phyloP scores from a whole-genome alignment of 129 eudicot genomes.

The Arctium minus region DNA sequence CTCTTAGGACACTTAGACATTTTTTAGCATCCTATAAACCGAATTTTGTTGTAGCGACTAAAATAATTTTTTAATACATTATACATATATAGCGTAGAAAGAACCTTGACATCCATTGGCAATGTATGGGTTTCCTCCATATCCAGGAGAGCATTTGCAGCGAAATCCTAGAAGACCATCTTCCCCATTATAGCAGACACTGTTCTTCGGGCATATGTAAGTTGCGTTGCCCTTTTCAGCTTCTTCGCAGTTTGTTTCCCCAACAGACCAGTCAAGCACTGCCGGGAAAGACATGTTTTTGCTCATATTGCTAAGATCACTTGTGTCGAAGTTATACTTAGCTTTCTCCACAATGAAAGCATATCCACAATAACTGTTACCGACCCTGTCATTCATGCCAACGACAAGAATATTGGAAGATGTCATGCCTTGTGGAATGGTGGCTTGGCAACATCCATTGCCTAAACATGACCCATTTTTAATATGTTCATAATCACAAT shows the following conservation, averaged over 20 bases:
- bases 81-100: not conserved
- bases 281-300: not conserved
- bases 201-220: constrained; percentile 11
- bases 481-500: too few relatives aligned
- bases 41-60: too few relatives aligned
- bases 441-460: too few relatives aligned
- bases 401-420: too few relatives aligned
- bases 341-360: constrained; percentile 22
- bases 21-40: too few relatives aligned
- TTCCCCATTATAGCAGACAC: not conserved
- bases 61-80: too few relatives aligned
- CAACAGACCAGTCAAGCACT: constrained; percentile 24
- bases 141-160: constrained; percentile 22
- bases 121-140: constrained; percentile 13
- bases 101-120: constrained; percentile 3
- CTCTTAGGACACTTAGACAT: too few relatives aligned
- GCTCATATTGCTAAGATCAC: not conserved
- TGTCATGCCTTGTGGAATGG: too few relatives aligned
- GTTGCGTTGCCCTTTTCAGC: constrained; percentile 12
- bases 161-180: constrained; percentile 5
- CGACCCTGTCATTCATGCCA: too few relatives aligned
- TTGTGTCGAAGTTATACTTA: not conserved
- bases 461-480: too few relatives aligned
- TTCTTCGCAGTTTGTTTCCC: constrained; percentile 16
- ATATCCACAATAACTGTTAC: not conserved